phyloP scores from a whole-genome alignment of 306 rosid species.

The Alnus glutinosa region DNA sequence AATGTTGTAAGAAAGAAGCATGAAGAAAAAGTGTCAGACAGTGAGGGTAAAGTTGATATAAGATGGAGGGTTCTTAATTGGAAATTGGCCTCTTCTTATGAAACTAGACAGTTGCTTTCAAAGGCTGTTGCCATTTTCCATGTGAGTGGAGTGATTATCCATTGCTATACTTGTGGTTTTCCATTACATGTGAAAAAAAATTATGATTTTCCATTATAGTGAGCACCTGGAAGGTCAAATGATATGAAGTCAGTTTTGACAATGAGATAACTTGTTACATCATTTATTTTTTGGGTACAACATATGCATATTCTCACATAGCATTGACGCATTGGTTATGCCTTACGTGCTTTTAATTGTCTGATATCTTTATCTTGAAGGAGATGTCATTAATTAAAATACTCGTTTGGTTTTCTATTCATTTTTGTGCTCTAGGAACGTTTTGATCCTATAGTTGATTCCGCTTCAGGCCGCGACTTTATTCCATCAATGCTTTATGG shows the following conservation, averaged over 20 bases:
- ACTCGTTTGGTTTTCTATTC: slow-evolving; percentile 5
- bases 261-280: background rate
- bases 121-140: slow-evolving; percentile 63
- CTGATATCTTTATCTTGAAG: background rate
- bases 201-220: background rate
- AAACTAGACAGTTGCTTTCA: slow-evolving; percentile 52
- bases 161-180: background rate
- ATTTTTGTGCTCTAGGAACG: slow-evolving; percentile 55
- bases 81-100: slow-evolving; percentile 43
- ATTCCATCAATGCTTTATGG: slow-evolving; percentile 90
- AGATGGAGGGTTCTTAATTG: slow-evolving; percentile 80
- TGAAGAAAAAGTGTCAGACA: slow-evolving; percentile 36
- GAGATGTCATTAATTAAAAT: background rate
- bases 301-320: background rate
- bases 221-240: background rate
- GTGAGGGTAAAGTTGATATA: slow-evolving; percentile 37
- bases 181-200: background rate
- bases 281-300: background rate
- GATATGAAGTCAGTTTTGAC: background rate
- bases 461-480: slow-evolving; percentile 74
- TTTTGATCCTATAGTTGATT: slow-evolving; percentile 86
- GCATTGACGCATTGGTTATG: background rate
- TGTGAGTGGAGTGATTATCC: slow-evolving; percentile 54
- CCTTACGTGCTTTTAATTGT: background rate
- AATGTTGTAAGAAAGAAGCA: slow-evolving; percentile 49